A percentile compares a stretch with the other conserved stretches of the same genome.
phyloP scores from a whole-genome alignment of 306 rosid genomes.

The Cucurbita maxima region DNA sequence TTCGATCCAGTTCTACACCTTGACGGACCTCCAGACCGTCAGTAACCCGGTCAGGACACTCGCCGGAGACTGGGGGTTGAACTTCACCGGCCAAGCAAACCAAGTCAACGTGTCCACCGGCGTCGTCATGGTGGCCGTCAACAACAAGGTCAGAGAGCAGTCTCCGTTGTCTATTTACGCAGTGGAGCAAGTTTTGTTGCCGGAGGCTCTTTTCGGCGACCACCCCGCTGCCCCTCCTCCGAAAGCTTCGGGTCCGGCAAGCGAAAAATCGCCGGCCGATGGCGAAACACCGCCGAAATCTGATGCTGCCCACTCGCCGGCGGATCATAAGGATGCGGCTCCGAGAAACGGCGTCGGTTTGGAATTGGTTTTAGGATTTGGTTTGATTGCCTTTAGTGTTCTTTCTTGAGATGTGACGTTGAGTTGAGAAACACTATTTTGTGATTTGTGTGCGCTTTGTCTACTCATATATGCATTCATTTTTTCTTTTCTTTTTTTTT shows the following conservation, averaged over 20 bases:
- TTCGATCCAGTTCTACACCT: slow-evolving; percentile 30
- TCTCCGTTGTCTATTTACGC: slow-evolving; percentile 46
- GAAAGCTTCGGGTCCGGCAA: slow-evolving; percentile 6
- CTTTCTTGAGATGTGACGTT: background rate
- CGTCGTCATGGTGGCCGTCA: slow-evolving; percentile 21
- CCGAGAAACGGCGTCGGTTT: background rate
- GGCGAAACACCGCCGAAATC: background rate
- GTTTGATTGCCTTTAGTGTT: background rate
- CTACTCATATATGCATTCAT: background rate
- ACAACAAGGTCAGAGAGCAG: slow-evolving; percentile 41
- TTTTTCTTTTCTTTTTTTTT: background rate
- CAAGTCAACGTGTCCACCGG: slow-evolving; percentile 66
- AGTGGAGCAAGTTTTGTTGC: slow-evolving; percentile 58
- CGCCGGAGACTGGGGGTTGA: slow-evolving; percentile 43
- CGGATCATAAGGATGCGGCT: background rate
- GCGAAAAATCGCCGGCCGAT: slow-evolving; percentile 15
- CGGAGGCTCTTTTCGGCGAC: slow-evolving; percentile 28
- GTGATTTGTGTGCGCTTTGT: background rate
- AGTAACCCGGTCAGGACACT: slow-evolving; percentile 66
- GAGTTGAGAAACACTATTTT: background rate
- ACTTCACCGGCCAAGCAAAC: slow-evolving; percentile 53
- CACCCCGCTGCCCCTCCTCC: slow-evolving; percentile 12
- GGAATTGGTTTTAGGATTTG: background rate
- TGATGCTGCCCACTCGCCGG: background rate
- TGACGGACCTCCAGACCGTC: slow-evolving; percentile 31